Evolutionary conservation across 2,329 filamentous ascomycete genomes (phyloP), one percentile per base, ranked within the genome.

Genomic region (Pochonia chlamydosporia): DNA sequence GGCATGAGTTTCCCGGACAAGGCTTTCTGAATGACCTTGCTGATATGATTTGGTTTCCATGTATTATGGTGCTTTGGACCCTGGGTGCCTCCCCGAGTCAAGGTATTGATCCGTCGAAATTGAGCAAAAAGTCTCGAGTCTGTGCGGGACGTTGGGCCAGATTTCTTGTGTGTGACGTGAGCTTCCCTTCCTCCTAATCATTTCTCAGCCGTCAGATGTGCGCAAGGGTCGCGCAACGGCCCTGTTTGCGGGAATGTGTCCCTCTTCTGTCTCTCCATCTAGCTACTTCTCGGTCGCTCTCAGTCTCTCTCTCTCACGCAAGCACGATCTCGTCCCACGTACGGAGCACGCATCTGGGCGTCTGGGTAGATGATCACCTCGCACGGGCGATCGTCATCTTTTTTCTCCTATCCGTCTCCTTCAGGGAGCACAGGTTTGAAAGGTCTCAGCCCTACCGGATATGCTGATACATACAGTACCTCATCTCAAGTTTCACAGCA

Each of bases 391-490:
- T 49, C 28, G 46, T 44, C 46, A 44, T 20, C 40, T 42, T 40
- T 20, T 24, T 31, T 42, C 24, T 31, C 24, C 44, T 28, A 36
- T 21, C 28, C 28, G 23, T 39, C 35, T 39, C 35, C 4, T 26
- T n/a, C 30, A 44, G 40, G 30, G 44, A 16, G 46, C 40, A 43
- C 44, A 43, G 44, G 35, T 10, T 39, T 36, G 10, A 14, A 30
- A 46, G 47, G 46, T 51, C 49, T 51, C 49, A 51, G 49, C 46
- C 49, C 49, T 51, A 51, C 46, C 43, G 43, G 46, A 28, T 46
- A 48, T 47, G 41, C 33, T 45, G 48, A 39, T 33, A 44, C 26
- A 30, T 40, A 40, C 14, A 45, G 37, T 48, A 26, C 46, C 39
- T 49, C 49, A 46, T 49, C 46, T 51, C 45, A 43, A 43, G 49